A percentile compares a stretch with the other conserved stretches of the same genome.
Conservation (phyloP, 768 basidiomycete species). For the Tulasnella sp. region DNA sequence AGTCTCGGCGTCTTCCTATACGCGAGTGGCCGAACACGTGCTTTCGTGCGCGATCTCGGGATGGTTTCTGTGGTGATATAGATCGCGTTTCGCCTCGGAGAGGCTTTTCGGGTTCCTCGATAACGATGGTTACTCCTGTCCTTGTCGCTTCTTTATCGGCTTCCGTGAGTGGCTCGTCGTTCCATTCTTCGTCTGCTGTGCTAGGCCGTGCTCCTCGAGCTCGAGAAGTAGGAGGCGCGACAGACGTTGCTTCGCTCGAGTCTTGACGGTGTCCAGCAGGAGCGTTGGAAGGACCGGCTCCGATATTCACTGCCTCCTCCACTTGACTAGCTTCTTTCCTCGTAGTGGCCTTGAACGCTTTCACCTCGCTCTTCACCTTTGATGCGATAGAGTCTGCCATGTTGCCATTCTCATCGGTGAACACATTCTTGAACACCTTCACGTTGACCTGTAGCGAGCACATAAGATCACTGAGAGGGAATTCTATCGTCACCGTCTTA, state of each 20-base stretch:
- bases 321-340: neutral
- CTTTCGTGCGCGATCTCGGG: neutral
- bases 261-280: neutral
- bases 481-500: too few relatives aligned
- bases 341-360: neutral
- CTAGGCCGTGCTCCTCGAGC: neutral
- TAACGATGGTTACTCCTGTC: neutral
- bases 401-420: slow-evolving; percentile 19
- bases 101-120: neutral
- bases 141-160: neutral
- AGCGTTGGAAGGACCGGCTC: neutral
- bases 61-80: neutral
- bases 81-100: neutral
- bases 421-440: slow-evolving; percentile 41
- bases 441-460: slow-evolving; percentile 45
- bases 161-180: neutral
- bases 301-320: neutral
- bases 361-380: neutral
- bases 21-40: neutral
- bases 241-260: neutral
- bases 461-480: neutral
- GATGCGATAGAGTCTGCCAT: neutral
- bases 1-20: neutral
- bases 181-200: neutral
- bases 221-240: neutral